Conservation (phyloP, 1,139 yeast genomes). For the Geotrichum reessii region DNA sequence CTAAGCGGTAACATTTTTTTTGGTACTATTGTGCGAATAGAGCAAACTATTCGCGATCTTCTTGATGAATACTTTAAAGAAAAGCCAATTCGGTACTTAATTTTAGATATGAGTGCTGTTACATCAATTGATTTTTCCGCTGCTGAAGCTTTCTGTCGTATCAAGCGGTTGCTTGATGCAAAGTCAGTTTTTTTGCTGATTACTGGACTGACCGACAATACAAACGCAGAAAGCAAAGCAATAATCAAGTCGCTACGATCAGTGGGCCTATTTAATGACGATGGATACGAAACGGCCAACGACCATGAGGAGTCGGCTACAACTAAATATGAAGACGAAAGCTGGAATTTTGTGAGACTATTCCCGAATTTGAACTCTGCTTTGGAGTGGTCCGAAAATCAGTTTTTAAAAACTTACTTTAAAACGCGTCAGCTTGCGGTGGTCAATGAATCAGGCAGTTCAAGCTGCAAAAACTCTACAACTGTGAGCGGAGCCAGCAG, state of each 20-base stretch:
- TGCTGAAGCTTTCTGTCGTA: conserved; percentile 89
- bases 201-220: conserved; percentile 69
- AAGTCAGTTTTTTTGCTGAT: conserved; percentile 67
- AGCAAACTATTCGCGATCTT: conserved; percentile 60
- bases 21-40: conserved; percentile 92
- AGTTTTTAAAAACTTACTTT: conserved; percentile 66
- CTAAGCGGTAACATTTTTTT: conserved; percentile 84
- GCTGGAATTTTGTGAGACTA: conserved; percentile 44
- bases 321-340: conserved; percentile 14
- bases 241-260: conserved; percentile 55
- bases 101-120: conserved; percentile 80
- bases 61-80: conserved; percentile 50
- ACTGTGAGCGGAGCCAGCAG: conserved; percentile 37
- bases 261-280: conserved; percentile 59
- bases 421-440: conserved; percentile 27
- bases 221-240: conserved; percentile 38
- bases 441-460: background rate
- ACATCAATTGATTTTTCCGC: conserved; percentile 87
- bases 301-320: conserved; percentile 10
- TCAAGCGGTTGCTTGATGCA: conserved; percentile 68
- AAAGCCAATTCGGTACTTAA: conserved; percentile 67
- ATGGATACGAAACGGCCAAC: conserved; percentile 1
- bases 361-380: conserved; percentile 79
- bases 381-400: conserved; percentile 94
- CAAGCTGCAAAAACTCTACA: conserved; percentile 13